Percentiles rank a stretch among this genome's conserved stretches.
These are phyloP conservation scores for Ceratobasidium sp. DNA, from an alignment of 1,284 basidiomycete species.

Conservation along the genomic window DNA sequence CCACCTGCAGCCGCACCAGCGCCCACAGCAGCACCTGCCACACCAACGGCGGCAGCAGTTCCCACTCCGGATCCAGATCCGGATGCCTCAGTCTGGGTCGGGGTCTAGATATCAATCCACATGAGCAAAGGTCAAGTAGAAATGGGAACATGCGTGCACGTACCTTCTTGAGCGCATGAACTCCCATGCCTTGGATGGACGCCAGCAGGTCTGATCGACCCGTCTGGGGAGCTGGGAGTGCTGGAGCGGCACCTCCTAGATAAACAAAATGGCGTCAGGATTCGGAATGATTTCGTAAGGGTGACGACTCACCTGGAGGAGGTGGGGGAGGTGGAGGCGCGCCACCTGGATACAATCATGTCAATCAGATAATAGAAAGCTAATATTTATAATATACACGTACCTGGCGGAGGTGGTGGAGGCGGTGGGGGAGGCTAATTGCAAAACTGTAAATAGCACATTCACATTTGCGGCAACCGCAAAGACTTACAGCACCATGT, in stretches of 20 bases:
- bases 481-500: constrained; percentile 39
- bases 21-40: constrained; percentile 57
- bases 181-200: constrained; percentile 73
- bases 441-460: constrained; percentile 30
- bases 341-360: constrained; percentile 33
- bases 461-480: not conserved
- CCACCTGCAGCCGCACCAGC: constrained; percentile 58
- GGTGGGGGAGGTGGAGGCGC: constrained; percentile 56
- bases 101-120: constrained; percentile 52
- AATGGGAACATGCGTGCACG: constrained; percentile 49
- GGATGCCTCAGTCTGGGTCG: constrained; percentile 47
- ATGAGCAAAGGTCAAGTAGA: not conserved
- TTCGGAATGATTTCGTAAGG: not conserved
- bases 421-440: constrained; percentile 51
- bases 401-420: constrained; percentile 49
- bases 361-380: not conserved
- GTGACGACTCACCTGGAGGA: constrained; percentile 47
- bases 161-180: constrained; percentile 80
- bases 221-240: constrained; percentile 44
- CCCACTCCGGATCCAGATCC: constrained; percentile 39
- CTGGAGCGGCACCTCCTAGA: constrained; percentile 17
- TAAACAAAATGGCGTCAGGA: not conserved
- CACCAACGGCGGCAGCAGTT: constrained; percentile 58
- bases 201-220: constrained; percentile 71
- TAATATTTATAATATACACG: not conserved